Percentiles rank a stretch among this genome's conserved stretches.
These are phyloP conservation scores for Diaporthe sp. DNA, from an alignment of 2,329 filamentous ascomycete genomes.

Conservation along the genomic window DNA sequence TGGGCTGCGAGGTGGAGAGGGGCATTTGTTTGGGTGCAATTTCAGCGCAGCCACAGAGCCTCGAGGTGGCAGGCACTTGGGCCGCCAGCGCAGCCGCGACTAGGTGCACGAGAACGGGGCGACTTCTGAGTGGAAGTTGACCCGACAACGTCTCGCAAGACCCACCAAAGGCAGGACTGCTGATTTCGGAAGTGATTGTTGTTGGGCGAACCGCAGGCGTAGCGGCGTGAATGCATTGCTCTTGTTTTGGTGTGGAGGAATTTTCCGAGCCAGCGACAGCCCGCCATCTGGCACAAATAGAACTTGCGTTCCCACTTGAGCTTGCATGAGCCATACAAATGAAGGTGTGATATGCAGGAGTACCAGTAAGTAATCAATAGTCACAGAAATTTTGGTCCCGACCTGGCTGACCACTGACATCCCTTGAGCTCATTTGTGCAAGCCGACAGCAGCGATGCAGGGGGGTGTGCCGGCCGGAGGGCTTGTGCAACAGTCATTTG, in stretches of 20 bases:
- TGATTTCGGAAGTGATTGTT: conserved; percentile 32
- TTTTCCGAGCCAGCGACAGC: conserved; percentile 50
- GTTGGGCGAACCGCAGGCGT: conserved; percentile 29
- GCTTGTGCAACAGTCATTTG: not conserved
- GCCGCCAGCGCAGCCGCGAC: conserved; percentile 18
- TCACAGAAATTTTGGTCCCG: not conserved
- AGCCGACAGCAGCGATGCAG: conserved; percentile 28
- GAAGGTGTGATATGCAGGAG: conserved; percentile 27
- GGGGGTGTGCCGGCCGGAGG: conserved; percentile 13
- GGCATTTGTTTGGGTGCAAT: not conserved
- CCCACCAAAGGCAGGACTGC: conserved; percentile 20
- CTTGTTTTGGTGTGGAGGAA: conserved; percentile 44
- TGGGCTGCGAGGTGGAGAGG: not conserved
- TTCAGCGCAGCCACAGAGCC: conserved; percentile 25
- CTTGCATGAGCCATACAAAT: conserved; percentile 25
- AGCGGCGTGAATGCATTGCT: conserved; percentile 23
- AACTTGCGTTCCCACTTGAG: conserved; percentile 18
- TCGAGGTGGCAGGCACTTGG: conserved; percentile 33
- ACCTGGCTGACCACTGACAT: not conserved
- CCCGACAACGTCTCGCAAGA: not conserved
- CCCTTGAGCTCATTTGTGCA: conserved; percentile 16
- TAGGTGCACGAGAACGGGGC: conserved; percentile 13
- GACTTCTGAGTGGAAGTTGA: not conserved
- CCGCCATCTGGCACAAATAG: conserved; percentile 61
- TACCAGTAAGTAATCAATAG: conserved; percentile 22